Evolutionary conservation across 106 monocot species (phyloP).

Genomic region (Triglochin maritima): DNA sequence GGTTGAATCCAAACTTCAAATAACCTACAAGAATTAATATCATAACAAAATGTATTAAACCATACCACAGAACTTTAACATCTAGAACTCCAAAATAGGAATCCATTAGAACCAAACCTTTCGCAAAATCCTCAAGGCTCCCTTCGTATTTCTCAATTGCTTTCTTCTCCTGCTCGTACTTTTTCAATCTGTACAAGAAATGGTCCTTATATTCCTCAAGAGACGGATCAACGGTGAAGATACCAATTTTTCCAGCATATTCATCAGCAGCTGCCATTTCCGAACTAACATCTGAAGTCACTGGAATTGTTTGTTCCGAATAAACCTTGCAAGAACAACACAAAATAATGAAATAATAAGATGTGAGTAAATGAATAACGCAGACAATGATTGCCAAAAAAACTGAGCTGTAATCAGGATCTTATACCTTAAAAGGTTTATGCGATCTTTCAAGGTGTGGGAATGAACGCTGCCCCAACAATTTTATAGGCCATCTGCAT

Average conservation of each 20-base stretch:
- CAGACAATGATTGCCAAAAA: too few species aligned
- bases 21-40: constrained; percentile 39
- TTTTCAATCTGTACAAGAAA: constrained; percentile 51
- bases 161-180: constrained; percentile 41
- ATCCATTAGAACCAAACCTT: constrained; percentile 25
- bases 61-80: neutral
- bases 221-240: constrained; percentile 45
- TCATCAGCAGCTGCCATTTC: constrained; percentile 32
- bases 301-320: constrained; percentile 26
- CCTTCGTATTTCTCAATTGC: constrained; percentile 73
- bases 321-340: constrained; percentile 9
- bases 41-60: neutral
- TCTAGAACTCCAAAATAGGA: neutral
- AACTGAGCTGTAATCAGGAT: too few species aligned
- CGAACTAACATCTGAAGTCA: constrained; percentile 10
- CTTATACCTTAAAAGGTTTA: neutral
- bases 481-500: neutral
- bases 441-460: neutral
- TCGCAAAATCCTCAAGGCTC: constrained; percentile 61
- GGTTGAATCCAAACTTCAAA: constrained; percentile 87
- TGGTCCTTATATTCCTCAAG: constrained; percentile 59
- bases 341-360: neutral
- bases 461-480: neutral
- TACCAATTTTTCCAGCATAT: constrained; percentile 38
- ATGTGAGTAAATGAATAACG: neutral